Conservation (phyloP, 257 asterid genomes). For the Leptodermis oblonga region DNA sequence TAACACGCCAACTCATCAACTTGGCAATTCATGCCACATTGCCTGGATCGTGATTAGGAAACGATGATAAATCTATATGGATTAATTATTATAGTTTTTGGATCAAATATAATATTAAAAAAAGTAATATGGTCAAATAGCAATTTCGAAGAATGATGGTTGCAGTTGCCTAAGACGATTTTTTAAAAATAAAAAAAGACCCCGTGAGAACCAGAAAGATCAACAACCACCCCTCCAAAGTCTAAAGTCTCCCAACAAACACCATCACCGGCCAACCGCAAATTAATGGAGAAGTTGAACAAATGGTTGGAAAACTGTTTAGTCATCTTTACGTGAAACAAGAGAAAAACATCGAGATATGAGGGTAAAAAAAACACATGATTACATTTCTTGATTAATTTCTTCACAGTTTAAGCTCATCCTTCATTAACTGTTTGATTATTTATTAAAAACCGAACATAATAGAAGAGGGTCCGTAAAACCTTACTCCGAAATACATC, state of each 20-base stretch:
- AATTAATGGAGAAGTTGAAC: neutral
- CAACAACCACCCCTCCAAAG: neutral
- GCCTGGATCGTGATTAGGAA: neutral
- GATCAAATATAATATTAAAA: neutral
- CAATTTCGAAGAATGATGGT: neutral
- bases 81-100: neutral
- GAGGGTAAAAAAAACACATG: no score
- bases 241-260: constrained; percentile 17
- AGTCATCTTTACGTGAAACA: neutral
- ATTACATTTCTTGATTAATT: no score
- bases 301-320: neutral
- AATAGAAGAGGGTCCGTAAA: no score
- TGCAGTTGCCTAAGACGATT: neutral
- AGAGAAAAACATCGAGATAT: no score
- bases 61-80: neutral
- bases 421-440: no score
- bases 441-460: no score
- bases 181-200: neutral
- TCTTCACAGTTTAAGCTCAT: no score
- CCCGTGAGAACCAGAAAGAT: neutral
- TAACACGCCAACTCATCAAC: neutral
- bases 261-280: neutral
- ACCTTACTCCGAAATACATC: no score
- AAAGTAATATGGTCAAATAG: neutral
- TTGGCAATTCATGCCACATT: neutral